Base-by-base conservation (phyloP, 768 basidiomycete genomes). In the Trametes meyenii region DNA sequence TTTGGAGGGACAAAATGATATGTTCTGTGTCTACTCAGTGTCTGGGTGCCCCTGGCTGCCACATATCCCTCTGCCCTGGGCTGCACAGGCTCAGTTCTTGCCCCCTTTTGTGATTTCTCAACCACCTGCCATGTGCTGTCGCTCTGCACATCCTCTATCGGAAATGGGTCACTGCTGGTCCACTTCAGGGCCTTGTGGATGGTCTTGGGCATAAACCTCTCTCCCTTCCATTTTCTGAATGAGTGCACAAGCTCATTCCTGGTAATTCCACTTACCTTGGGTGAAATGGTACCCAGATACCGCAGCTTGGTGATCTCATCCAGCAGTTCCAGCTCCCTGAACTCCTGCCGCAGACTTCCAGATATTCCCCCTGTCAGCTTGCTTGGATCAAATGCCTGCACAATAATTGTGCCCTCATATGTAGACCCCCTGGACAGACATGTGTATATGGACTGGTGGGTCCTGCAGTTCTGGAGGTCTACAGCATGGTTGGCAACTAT, bases 261-360 rank as follows among this genome's bases (percentile, higher is more conserved):
- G 29, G 29, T 33, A 3, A 33, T 8, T 8, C 29, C 29, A 33
- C 4, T 40, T 0, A 74, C 58, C 2, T 16, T 21, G 3, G 33
- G 17, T 2, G 66, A 62, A 5, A 75, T 60, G 17, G 61, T 63
- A 0, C 61, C 51, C 4, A 66, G 21, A 58, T 70, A 76, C 29
- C 54, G 29, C 13, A 73, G 33, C 1, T 45, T 33, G 0, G 74
- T 78, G 1, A 79, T 72, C 11, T 75, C 66, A 68, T 78, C 72
- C 1, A 79, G 59, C 0, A 78, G 38, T 33, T 77, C 74, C 0
- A 77, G 60, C 38, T 77, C 74, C 8, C 72, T 40, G 42, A 69
- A 70, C 44, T 71, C 66, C 57, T 63, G 50, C 12, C 66, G 42
- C 16, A 70, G 50, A 44, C 46, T 53, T 11, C 61, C 58, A 8